Percentiles rank a stretch among this genome's conserved stretches.
phyloP scores from a whole-genome alignment of 2,329 filamentous ascomycete species.

The Cercospora sesami region DNA sequence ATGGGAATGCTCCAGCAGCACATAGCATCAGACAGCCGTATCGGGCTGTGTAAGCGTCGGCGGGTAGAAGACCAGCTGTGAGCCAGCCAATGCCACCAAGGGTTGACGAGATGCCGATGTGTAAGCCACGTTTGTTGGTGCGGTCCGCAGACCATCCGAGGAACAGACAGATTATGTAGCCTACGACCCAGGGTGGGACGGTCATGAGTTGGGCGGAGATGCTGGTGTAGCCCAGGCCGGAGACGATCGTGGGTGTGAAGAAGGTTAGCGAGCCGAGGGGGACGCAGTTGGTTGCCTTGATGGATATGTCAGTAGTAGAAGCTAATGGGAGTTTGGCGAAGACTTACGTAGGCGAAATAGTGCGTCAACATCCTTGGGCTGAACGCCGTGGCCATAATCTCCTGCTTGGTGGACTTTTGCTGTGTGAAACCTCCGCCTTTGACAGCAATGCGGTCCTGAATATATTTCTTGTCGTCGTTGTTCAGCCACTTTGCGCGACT shows the following conservation, averaged over 20 bases:
- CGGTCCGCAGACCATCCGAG: conserved; percentile 33
- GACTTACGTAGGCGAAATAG: conserved; percentile 37
- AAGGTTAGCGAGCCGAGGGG: conserved; percentile 45
- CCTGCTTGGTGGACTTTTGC: conserved; percentile 40
- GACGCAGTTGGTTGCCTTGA: conserved; percentile 34
- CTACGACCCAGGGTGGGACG: conserved; percentile 40
- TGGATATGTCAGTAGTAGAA: not conserved
- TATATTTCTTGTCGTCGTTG: conserved; percentile 33
- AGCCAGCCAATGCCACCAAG: conserved; percentile 32
- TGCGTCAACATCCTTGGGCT: conserved; percentile 44
- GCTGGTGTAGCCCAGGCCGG: conserved; percentile 51
- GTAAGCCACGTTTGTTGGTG: conserved; percentile 31
- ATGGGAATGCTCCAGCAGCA: conserved; percentile 43
- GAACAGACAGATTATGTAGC: conserved; percentile 36
- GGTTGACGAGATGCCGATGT: conserved; percentile 28
- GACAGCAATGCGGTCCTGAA: conserved; percentile 31
- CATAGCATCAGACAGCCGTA: conserved; percentile 44
- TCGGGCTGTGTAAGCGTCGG: conserved; percentile 32
- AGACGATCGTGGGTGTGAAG: conserved; percentile 56
- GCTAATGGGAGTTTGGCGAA: no score
- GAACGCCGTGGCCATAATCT: conserved; percentile 42
- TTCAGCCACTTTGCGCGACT: conserved; percentile 33
- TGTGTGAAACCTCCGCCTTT: conserved; percentile 43
- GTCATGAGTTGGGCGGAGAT: conserved; percentile 47
- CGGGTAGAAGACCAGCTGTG: conserved; percentile 29